These are phyloP conservation scores for Polygonum aviculare DNA, from an alignment of 148 eudicot species.

Conservation along the genomic window DNA sequence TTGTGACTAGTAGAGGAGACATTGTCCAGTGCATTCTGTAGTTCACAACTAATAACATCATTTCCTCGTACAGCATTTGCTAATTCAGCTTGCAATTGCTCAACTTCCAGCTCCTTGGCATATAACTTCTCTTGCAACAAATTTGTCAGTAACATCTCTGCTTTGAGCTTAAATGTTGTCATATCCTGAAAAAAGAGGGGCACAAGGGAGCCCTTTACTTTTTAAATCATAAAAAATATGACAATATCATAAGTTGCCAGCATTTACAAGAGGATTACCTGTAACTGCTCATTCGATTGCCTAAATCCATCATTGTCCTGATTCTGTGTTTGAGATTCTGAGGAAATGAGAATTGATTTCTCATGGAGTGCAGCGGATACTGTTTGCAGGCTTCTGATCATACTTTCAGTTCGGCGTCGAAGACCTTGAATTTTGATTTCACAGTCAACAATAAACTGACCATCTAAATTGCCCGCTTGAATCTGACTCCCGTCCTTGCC, in stretches of 20 bases:
- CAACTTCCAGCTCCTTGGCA: constrained; percentile 57
- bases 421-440: constrained; percentile 74
- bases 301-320: constrained; percentile 17
- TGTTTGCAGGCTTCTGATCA: constrained; percentile 43
- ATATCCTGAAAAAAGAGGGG: constrained; percentile 30
- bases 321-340: constrained; percentile 24
- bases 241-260: neutral
- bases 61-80: constrained; percentile 70
- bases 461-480: constrained; percentile 28
- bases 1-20: constrained; percentile 66
- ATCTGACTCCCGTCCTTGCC: constrained; percentile 21
- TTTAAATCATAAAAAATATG: neutral
- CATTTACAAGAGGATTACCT: constrained; percentile 29
- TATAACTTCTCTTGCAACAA: constrained; percentile 68
- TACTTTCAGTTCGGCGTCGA: constrained; percentile 51
- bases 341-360: constrained; percentile 31
- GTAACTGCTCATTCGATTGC: constrained; percentile 23
- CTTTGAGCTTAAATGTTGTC: constrained; percentile 53
- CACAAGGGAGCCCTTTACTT: neutral
- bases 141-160: constrained; percentile 65
- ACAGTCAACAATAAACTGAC: constrained; percentile 58
- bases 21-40: constrained; percentile 67
- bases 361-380: constrained; percentile 39
- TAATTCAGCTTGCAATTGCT: constrained; percentile 79
- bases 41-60: constrained; percentile 69